These are phyloP conservation scores for Globisporangium paddicum DNA, from an alignment of 352 stramenopile species.

Conservation along the genomic window DNA sequence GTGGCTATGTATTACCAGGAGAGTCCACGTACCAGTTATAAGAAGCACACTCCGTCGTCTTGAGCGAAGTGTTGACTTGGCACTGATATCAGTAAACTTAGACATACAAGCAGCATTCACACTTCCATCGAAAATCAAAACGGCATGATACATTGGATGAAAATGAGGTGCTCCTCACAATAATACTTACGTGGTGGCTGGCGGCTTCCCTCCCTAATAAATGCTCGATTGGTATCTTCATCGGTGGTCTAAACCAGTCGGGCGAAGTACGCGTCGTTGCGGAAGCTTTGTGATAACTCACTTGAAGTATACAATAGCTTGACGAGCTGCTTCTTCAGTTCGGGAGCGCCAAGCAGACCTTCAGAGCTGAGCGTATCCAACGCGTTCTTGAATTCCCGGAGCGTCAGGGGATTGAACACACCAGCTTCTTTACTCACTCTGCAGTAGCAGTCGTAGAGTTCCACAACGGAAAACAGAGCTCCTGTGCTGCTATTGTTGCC, in stretches of 20 bases:
- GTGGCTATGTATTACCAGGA: background rate
- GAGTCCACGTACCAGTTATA: too few species aligned
- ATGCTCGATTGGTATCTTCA: conserved; percentile 5
- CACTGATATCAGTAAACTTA: too few species aligned
- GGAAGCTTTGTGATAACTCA: conserved; percentile 67
- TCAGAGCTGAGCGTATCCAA: conserved; percentile 69
- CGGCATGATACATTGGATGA: background rate
- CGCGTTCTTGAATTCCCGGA: conserved; percentile 60
- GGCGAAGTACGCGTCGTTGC: conserved; percentile 70
- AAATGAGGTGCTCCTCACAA: background rate
- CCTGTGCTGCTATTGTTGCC: conserved; percentile 13
- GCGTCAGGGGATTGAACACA: conserved; percentile 53
- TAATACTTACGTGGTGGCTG: background rate
- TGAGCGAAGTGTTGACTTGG: too few species aligned
- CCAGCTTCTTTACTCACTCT: conserved; percentile 59
- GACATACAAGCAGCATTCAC: too few species aligned
- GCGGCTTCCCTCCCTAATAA: conserved; percentile 8
- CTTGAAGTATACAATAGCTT: conserved; percentile 69
- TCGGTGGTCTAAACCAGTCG: conserved; percentile 43
- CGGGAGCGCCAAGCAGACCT: conserved; percentile 43
- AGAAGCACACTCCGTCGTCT: too few species aligned
- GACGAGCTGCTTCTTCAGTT: conserved; percentile 72
- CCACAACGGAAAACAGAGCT: conserved; percentile 45
- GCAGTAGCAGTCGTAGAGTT: conserved; percentile 69
- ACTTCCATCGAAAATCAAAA: background rate